Percentiles rank a stretch among this genome's conserved stretches.
phyloP scores from a whole-genome alignment of 306 rosid species.

The Mucuna pruriens region DNA sequence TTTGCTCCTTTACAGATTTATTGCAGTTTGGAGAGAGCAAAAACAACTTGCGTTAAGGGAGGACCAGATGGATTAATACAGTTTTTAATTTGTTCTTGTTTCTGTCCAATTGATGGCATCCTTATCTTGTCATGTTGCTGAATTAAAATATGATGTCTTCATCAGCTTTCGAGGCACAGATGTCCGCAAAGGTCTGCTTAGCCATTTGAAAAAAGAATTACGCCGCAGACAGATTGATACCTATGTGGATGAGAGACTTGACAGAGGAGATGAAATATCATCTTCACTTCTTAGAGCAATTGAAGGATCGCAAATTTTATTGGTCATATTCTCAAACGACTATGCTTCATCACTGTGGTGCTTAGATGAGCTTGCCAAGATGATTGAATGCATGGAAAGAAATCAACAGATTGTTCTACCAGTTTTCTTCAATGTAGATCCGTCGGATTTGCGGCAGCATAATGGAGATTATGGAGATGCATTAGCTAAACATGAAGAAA shows the following conservation, averaged over 20 bases:
- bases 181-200: background rate
- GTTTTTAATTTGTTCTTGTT: too few relatives aligned
- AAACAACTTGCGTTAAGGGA: too few relatives aligned
- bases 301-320: background rate
- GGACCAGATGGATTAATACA: too few relatives aligned
- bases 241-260: background rate
- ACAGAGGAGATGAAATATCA: background rate
- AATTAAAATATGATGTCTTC: background rate
- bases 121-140: background rate
- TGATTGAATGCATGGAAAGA: background rate
- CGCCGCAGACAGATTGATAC: background rate
- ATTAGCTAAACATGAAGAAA: too few relatives aligned
- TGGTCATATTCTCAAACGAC: background rate
- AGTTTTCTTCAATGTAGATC: too few relatives aligned
- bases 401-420: too few relatives aligned
- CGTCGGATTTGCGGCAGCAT: too few relatives aligned
- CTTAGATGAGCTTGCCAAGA: background rate
- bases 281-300: background rate
- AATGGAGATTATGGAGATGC: too few relatives aligned
- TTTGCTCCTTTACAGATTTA: background rate
- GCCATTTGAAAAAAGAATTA: background rate
- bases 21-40: background rate
- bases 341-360: background rate
- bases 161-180: background rate
- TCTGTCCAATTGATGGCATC: background rate